A percentile compares a stretch with the other conserved stretches of the same genome.
Conservation (phyloP, 1,284 basidiomycete species). For the Leucoagaricus sp. region DNA sequence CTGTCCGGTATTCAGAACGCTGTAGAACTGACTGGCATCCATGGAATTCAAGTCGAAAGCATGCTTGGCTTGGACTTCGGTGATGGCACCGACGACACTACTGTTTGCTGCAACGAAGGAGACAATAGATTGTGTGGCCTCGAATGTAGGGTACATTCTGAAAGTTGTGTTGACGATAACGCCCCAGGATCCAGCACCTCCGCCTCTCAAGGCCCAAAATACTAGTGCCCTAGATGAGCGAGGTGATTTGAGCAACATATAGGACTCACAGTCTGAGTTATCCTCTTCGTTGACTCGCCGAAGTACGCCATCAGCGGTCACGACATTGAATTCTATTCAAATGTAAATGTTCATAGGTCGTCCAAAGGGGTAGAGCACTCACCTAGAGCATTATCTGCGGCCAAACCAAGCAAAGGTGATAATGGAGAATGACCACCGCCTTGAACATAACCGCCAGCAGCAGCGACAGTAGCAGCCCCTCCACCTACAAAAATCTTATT, state of each 20-base stretch:
- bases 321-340: slow-evolving; percentile 13
- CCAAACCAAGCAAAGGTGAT: slow-evolving; percentile 37
- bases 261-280: slow-evolving; percentile 4
- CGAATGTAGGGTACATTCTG: slow-evolving; percentile 20
- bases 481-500: slow-evolving; percentile 37
- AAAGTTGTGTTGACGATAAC: slow-evolving; percentile 36
- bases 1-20: not conserved
- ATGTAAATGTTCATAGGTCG: not conserved
- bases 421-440: slow-evolving; percentile 41
- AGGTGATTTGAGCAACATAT: not conserved
- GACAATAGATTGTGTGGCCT: slow-evolving; percentile 10
- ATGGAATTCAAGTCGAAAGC: slow-evolving; percentile 13
- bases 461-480: slow-evolving; percentile 33
- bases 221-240: slow-evolving; percentile 29
- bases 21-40: slow-evolving; percentile 2
- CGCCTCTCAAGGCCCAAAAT: slow-evolving; percentile 55
- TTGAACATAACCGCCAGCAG: slow-evolving; percentile 39
- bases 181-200: slow-evolving; percentile 49
- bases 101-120: slow-evolving; percentile 10
- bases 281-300: slow-evolving; percentile 13
- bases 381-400: slow-evolving; percentile 27
- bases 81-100: slow-evolving; percentile 3
- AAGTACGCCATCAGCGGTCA: slow-evolving; percentile 14
- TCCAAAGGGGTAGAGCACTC: not conserved
- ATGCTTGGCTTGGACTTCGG: slow-evolving; percentile 3